phyloP scores from a whole-genome alignment of 208 protist species.

The Wallacemonas collosoma region DNA sequence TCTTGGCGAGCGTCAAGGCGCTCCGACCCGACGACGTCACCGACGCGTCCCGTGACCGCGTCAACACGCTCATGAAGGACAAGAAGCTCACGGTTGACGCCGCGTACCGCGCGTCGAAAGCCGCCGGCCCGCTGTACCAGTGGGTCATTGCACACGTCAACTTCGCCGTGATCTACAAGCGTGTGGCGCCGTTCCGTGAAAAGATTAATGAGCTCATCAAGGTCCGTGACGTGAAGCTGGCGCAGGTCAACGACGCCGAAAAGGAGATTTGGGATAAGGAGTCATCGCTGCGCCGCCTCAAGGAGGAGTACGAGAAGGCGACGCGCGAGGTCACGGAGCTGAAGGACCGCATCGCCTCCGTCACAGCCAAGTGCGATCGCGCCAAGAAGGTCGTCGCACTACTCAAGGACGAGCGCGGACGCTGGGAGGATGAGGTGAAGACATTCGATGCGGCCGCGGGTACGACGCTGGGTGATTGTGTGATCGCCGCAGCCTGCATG shows the following conservation, averaged over 20 bases:
- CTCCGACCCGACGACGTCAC: slow-evolving; percentile 94
- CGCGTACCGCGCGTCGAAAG: slow-evolving; percentile 95
- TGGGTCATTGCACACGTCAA: slow-evolving; percentile 96
- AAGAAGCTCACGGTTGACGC: slow-evolving; percentile 94
- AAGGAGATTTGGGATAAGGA: slow-evolving; percentile 90
- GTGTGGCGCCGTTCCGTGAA: slow-evolving; percentile 93
- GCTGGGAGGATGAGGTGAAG: slow-evolving; percentile 94
- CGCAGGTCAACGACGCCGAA: slow-evolving; percentile 58
- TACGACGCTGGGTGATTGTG: slow-evolving; percentile 96
- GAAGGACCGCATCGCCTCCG: slow-evolving; percentile 84
- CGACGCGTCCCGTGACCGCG: slow-evolving; percentile 52
- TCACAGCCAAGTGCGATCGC: slow-evolving; percentile 91
- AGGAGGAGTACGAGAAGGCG: slow-evolving; percentile 95
- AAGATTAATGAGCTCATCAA: slow-evolving; percentile 91
- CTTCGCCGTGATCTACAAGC: slow-evolving; percentile 93
- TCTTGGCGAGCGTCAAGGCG: slow-evolving; percentile 94
- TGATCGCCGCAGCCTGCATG: slow-evolving; percentile 96
- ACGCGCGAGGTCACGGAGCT: slow-evolving; percentile 92
- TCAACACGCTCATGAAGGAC: slow-evolving; percentile 89
- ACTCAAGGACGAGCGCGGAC: slow-evolving; percentile 92
- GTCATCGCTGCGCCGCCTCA: slow-evolving; percentile 81
- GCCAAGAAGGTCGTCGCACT: slow-evolving; percentile 92
- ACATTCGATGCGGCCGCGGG: slow-evolving; percentile 87
- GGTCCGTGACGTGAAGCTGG: slow-evolving; percentile 62
- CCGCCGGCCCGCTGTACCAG: slow-evolving; percentile 96